phyloP scores from a whole-genome alignment of 2,329 filamentous ascomycete genomes.

The Coniochaeta sp. region DNA sequence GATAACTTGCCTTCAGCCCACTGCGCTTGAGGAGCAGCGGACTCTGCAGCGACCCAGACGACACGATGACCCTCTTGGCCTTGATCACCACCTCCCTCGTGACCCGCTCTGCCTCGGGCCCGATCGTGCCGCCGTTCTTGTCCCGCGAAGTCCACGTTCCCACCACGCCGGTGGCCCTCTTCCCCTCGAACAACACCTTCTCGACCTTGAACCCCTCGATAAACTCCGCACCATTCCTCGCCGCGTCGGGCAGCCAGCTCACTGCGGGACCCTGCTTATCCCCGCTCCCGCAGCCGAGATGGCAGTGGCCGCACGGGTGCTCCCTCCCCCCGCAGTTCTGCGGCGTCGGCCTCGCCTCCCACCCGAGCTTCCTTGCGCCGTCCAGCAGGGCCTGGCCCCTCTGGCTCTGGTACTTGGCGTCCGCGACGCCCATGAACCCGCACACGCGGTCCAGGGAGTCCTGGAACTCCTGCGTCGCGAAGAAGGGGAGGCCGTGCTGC shows the following conservation, averaged over 20 bases:
- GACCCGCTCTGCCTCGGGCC: constrained; percentile 33
- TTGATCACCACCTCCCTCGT: constrained; percentile 61
- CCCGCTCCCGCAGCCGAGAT: constrained; percentile 53
- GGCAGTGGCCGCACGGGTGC: constrained; percentile 67
- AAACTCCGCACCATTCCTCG: constrained; percentile 68
- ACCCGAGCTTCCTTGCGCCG: constrained; percentile 67
- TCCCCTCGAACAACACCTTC: constrained; percentile 60
- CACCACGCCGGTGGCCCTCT: constrained; percentile 60
- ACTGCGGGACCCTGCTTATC: constrained; percentile 75
- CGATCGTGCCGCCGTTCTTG: constrained; percentile 48
- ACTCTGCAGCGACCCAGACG: constrained; percentile 68
- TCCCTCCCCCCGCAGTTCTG: constrained; percentile 70
- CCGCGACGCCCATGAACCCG: constrained; percentile 66
- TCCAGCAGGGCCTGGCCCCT: constrained; percentile 67
- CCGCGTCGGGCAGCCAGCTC: constrained; percentile 74
- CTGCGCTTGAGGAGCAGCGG: constrained; percentile 72
- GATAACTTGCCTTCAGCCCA: constrained; percentile 55
- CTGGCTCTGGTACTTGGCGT: constrained; percentile 61
- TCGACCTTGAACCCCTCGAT: constrained; percentile 75
- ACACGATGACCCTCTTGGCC: constrained; percentile 75
- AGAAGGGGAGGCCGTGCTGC: constrained; percentile 59
- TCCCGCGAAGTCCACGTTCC: constrained; percentile 73
- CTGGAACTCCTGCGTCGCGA: constrained; percentile 67
- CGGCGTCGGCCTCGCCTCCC: constrained; percentile 59
- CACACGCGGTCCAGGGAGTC: constrained; percentile 74